Evolutionary conservation across 305 asterid species (phyloP), one percentile per base, ranked within the genome.

Genomic region (Euphrasia arctica): DNA sequence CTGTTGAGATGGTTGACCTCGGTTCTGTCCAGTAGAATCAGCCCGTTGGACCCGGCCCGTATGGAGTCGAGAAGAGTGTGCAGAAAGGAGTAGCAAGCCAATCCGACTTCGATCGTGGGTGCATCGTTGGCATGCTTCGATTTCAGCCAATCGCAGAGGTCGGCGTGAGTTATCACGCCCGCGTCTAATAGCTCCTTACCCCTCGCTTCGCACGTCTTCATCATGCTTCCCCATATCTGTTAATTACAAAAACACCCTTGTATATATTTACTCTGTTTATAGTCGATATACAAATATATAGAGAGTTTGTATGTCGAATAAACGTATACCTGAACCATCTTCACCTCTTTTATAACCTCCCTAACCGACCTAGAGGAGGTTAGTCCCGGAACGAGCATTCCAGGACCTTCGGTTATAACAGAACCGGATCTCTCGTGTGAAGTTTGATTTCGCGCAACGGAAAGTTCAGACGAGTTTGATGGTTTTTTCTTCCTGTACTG

Each of bases 291-390:
- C 43, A 39, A 8, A 39, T 39, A 39, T 39, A 39, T 9, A 39
- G 9, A 36, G 1, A 2, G 51, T 43, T 43, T 36, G 22, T 12
- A 49, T 12, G 25, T n/a, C 9, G 22, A 18, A 18, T 18, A 50
- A 51, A 51, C 31, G n/a, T 74, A 62, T 73, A 90, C 99, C 99
- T 84, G 97, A 60, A 90, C 88, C 99, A 90, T 90, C 77, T 82
- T 83, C 56, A 93, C 97, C 82, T 93, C 99, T 62, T 88, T 88
- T 15, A 93, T 83, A 12, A 82, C 84, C 78, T 90, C 96, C 69
- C 95, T 70, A 55, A 93, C 99, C 0, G 97, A 86, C 73, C 94
- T 85, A 15, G 97, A 86, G 14, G 97, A 80, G 12, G 95, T 62
- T 59, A 90, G 70, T 77, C 72, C 79, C 6, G 95, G 95, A 63